Percentiles rank a stretch among this genome's conserved stretches.
phyloP scores from a whole-genome alignment of 1,284 basidiomycete species.

The Moniliophthora roreri region DNA sequence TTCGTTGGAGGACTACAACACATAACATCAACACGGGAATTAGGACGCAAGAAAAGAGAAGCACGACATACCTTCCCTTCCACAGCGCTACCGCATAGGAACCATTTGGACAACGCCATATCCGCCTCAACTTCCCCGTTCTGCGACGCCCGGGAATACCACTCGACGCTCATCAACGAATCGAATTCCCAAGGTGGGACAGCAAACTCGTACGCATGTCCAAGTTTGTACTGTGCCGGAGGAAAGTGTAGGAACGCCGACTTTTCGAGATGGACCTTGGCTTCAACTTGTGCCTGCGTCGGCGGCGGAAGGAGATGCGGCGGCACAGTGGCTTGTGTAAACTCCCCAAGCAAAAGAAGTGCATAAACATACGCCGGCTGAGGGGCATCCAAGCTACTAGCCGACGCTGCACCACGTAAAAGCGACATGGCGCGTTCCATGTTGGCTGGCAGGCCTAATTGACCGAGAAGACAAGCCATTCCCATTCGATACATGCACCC shows the following conservation, averaged over 20 bases:
- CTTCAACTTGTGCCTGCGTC: conserved; percentile 50
- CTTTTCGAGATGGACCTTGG: conserved; percentile 66
- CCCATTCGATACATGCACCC: conserved; percentile 84
- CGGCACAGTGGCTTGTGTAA: conserved; percentile 59
- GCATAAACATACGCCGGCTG: conserved; percentile 88
- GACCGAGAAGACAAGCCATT: conserved; percentile 88
- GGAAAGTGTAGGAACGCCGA: conserved; percentile 87
- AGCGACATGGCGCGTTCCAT: conserved; percentile 66
- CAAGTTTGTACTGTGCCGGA: conserved; percentile 92
- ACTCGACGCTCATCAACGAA: conserved; percentile 88
- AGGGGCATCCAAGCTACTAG: conserved; percentile 74
- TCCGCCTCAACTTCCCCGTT: conserved; percentile 90
- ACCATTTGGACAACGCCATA: conserved; percentile 96
- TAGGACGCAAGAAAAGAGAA: too few relatives aligned
- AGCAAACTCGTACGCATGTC: conserved; percentile 91
- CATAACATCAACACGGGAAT: conserved; percentile 56
- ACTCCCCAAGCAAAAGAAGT: conserved; percentile 81
- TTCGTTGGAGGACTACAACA: conserved; percentile 12
- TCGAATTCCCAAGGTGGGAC: conserved; percentile 86
- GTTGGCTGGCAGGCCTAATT: conserved; percentile 66
- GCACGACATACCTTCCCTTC: conserved; percentile 39
- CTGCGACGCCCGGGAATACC: conserved; percentile 85
- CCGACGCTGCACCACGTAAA: conserved; percentile 75
- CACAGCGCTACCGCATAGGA: conserved; percentile 76
- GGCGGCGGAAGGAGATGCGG: conserved; percentile 42